Evolutionary conservation across 768 basidiomycete genomes (phyloP), one percentile per base, ranked within the genome.

Genomic region (Xanthoconium purpureum): DNA sequence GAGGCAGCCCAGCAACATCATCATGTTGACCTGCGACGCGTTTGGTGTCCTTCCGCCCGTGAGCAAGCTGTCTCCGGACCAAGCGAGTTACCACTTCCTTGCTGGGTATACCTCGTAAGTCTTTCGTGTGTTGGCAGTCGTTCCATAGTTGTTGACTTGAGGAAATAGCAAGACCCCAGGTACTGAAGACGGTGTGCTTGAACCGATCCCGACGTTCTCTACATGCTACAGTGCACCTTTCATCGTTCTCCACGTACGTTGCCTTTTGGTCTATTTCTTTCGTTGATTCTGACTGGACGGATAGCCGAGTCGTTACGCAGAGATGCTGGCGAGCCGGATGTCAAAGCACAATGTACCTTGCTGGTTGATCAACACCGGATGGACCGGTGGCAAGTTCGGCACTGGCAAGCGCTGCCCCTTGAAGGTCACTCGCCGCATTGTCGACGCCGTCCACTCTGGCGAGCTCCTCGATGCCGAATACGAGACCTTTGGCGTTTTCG

Each of bases 191-290:
- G 96, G 96, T 70, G 91, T 99, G 30, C 81, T 97, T 44, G 97
- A 99, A 73, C 97, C 97, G 56, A 95, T 96, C 60, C 97, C 97
- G 24, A 98, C 97, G 40, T 99, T 99, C 84, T 97, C 94, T 18
- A 98, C 95, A 33, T 98, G 97, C 76, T 99, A 98, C 83, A 91
- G 89, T 63, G 94, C 95, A 40, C 97, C 97, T n/a, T 98, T 99
- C 84, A 98, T 99, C 71, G 88, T 98, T 63, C 90, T 97, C 54
- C 96, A 97, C 75, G 86, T 88, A 69, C 39, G 84, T 74, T 32
- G 28, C 50, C 35, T 9, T 37, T 45, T 20, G 7, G 13, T 17
- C 17, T 9, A 45, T 39, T 24, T 58, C 40, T 20, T 12, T 11
- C 8, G 11, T 37, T 11, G 10, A 17, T 45, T 58, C 57, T 67